Evolutionary conservation across 2,329 filamentous ascomycete species (phyloP).

Genomic region (Biscogniauxia marginata): DNA sequence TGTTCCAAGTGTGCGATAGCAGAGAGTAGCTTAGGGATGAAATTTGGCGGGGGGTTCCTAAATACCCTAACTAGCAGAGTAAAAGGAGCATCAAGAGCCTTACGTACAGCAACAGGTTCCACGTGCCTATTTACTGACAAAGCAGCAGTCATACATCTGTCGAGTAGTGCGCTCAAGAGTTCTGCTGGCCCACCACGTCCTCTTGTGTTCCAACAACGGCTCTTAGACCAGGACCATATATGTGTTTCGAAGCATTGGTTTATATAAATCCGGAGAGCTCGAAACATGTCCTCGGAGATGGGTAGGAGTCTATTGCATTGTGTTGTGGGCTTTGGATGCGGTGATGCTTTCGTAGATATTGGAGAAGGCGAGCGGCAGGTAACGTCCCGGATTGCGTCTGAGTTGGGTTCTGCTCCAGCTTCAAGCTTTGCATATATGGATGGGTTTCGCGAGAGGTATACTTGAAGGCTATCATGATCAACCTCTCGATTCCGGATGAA

Average conservation of each 20-base stretch:
- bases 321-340: not conserved
- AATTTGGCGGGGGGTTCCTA: conserved; percentile 28
- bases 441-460: conserved; percentile 30
- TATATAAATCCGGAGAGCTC: conserved; percentile 19
- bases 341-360: not conserved
- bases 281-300: conserved; percentile 19
- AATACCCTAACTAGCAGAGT: conserved; percentile 28
- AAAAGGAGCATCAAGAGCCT: conserved; percentile 27
- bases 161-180: conserved; percentile 26
- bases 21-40: conserved; percentile 27
- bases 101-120: conserved; percentile 22
- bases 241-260: conserved; percentile 21
- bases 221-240: conserved; percentile 23
- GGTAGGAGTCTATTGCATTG: conserved; percentile 9
- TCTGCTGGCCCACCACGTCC: conserved; percentile 25
- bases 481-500: conserved; percentile 27
- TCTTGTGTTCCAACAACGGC: conserved; percentile 24
- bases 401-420: conserved; percentile 22
- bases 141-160: conserved; percentile 30
- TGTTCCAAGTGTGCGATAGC: conserved; percentile 22
- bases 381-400: conserved; percentile 28
- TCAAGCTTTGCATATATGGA: conserved; percentile 27
- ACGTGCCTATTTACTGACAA: conserved; percentile 27
- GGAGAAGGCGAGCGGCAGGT: conserved; percentile 25
- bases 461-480: conserved; percentile 24